These are phyloP conservation scores for Rhynchosporium agropyri DNA, from an alignment of 2,329 filamentous ascomycete genomes.

Conservation along the genomic window DNA sequence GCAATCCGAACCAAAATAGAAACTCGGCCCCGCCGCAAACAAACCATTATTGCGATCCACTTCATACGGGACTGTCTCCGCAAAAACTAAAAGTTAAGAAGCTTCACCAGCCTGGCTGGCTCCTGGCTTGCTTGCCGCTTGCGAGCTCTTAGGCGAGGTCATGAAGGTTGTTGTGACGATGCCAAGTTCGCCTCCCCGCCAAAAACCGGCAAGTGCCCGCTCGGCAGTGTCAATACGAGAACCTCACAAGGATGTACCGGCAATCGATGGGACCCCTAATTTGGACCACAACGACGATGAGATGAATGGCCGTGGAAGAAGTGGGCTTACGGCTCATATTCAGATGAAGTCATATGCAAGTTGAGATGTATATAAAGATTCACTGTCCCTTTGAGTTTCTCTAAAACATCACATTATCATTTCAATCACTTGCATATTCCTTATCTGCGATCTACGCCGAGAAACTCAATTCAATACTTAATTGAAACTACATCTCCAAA, in stretches of 20 bases:
- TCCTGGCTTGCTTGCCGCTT: background rate
- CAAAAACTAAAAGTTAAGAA: conserved; percentile 7
- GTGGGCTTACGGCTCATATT: background rate
- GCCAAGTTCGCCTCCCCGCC: conserved; percentile 2
- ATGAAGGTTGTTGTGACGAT: background rate
- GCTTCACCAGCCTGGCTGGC: background rate
- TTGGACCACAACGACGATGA: background rate
- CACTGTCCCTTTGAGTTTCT: background rate
- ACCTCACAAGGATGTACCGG: background rate
- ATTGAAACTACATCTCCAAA: background rate
- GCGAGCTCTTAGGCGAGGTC: background rate
- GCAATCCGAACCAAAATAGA: conserved; percentile 6
- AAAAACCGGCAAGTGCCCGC: background rate
- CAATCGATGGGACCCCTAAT: conserved; percentile 6
- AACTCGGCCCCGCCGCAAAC: conserved; percentile 8
- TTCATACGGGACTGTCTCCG: conserved; percentile 6
- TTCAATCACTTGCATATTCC: background rate
- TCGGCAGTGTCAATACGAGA: conserved; percentile 14
- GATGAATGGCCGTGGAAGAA: conserved; percentile 8
- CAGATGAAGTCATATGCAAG: too few relatives aligned
- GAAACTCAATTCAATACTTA: background rate
- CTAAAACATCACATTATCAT: background rate
- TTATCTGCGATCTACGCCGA: background rate
- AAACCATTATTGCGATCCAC: background rate
- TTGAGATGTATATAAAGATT: conserved; percentile 3